A percentile compares a stretch with the other conserved stretches of the same genome.
phyloP scores from a whole-genome alignment of 306 rosid genomes.

The Psophocarpus tetragonolobus region DNA sequence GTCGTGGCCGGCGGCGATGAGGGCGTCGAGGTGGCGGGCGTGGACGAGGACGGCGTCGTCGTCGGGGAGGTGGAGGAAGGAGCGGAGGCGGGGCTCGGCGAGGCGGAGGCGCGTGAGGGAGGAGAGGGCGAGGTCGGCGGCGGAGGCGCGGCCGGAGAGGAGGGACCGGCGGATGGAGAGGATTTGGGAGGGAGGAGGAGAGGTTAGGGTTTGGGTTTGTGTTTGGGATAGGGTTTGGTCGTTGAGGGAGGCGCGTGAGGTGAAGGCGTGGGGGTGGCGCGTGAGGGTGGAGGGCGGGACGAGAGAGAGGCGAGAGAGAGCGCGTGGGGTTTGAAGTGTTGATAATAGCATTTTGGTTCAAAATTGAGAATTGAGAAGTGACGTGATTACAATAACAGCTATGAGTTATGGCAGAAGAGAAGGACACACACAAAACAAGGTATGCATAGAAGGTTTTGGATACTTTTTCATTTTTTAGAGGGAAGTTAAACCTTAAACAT shows the following conservation, averaged over 20 bases:
- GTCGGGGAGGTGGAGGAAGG: slow-evolving; percentile 82
- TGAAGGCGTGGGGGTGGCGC: slow-evolving; percentile 29
- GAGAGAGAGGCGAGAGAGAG: slow-evolving; percentile 57
- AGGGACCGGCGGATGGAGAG: slow-evolving; percentile 77
- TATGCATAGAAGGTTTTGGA: too few relatives aligned
- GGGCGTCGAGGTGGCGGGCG: slow-evolving; percentile 59
- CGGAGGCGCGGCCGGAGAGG: slow-evolving; percentile 67
- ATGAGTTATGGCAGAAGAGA: too few relatives aligned
- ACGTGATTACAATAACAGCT: too few relatives aligned
- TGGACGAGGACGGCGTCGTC: slow-evolving; percentile 44
- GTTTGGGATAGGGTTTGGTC: slow-evolving; percentile 44
- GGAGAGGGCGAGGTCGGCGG: slow-evolving; percentile 62
- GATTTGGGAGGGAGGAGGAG: slow-evolving; percentile 61
- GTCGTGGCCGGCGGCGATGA: slow-evolving; percentile 54
- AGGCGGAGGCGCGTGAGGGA: slow-evolving; percentile 68
- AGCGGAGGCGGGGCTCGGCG: slow-evolving; percentile 71
- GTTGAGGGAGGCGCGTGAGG: slow-evolving; percentile 53
- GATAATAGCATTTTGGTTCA: slow-evolving; percentile 45
- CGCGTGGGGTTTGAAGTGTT: slow-evolving; percentile 76
- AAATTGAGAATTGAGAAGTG: too few relatives aligned
- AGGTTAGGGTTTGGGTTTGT: slow-evolving; percentile 43
- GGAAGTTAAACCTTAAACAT: too few relatives aligned
- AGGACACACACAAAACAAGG: too few relatives aligned
- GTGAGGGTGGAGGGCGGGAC: slow-evolving; percentile 37
- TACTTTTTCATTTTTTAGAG: too few relatives aligned